These are phyloP conservation scores for Austroboletus eburneus DNA, from an alignment of 768 basidiomycete species.

Conservation along the genomic window DNA sequence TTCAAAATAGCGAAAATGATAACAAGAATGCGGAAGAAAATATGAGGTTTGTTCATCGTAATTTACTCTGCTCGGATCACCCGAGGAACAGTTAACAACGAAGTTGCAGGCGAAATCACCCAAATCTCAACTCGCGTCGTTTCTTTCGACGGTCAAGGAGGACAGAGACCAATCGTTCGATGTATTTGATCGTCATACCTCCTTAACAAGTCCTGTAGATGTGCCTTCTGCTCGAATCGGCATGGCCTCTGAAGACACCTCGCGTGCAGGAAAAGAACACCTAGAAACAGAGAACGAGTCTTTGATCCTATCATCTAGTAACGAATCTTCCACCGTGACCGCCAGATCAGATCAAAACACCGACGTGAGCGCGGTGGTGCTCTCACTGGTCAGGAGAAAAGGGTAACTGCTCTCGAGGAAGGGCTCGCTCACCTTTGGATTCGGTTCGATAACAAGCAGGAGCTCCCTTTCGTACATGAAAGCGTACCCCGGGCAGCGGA, in stretches of 20 bases:
- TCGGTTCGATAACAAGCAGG: conserved; percentile 58
- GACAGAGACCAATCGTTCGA: not conserved
- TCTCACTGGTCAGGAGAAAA: not conserved
- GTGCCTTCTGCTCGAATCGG: conserved; percentile 27
- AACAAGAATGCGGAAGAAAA: too few species aligned
- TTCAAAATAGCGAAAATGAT: not conserved
- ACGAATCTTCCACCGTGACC: conserved; percentile 27
- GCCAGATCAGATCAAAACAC: conserved; percentile 44
- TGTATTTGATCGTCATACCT: not conserved
- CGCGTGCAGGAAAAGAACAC: conserved; percentile 43
- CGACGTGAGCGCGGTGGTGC: not conserved
- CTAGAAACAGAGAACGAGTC: conserved; percentile 46
- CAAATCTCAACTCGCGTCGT: too few species aligned
- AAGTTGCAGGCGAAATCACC: too few species aligned
- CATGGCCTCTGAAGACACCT: conserved; percentile 38
- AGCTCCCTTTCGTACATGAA: conserved; percentile 50
- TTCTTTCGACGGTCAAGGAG: too few species aligned
- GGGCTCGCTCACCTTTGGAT: conserved; percentile 45
- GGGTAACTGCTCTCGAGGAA: conserved; percentile 36
- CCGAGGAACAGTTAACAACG: too few species aligned
- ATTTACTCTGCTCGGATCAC: too few species aligned
- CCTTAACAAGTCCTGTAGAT: conserved; percentile 1
- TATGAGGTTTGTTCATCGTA: too few species aligned
- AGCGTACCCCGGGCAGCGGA: conserved; percentile 57
- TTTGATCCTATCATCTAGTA: conserved; percentile 1